These are phyloP conservation scores for Fusarium miscanthi DNA, from an alignment of 2,329 filamentous ascomycete genomes.

Conservation along the genomic window DNA sequence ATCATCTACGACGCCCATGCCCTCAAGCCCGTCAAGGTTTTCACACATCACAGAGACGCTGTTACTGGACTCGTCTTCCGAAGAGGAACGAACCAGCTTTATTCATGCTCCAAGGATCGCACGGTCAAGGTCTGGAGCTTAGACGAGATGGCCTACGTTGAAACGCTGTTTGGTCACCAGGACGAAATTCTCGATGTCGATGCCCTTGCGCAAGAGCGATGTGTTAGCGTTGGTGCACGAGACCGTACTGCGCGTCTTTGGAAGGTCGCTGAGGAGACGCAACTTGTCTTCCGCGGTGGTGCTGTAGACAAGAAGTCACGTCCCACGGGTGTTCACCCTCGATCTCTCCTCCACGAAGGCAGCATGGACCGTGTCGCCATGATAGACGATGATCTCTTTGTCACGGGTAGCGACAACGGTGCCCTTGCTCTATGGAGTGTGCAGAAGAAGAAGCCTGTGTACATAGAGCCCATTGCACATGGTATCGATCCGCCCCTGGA, in stretches of 20 bases:
- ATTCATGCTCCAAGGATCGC: conserved; percentile 88
- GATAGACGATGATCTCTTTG: conserved; percentile 87
- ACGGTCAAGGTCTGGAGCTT: conserved; percentile 97
- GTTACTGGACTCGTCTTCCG: conserved; percentile 89
- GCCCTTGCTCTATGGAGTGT: conserved; percentile 87
- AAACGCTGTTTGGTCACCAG: conserved; percentile 96
- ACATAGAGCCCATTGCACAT: conserved; percentile 82
- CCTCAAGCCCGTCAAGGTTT: conserved; percentile 82
- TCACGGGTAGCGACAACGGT: conserved; percentile 94
- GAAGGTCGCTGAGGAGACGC: conserved; percentile 96
- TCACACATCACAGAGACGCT: conserved; percentile 90
- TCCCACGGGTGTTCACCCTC: conserved; percentile 55
- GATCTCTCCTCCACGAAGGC: conserved; percentile 75
- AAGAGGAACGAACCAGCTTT: conserved; percentile 89
- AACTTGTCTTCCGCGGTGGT: conserved; percentile 93
- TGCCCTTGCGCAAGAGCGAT: conserved; percentile 85
- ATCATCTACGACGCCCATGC: conserved; percentile 89
- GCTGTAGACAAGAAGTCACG: conserved; percentile 67
- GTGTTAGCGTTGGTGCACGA: conserved; percentile 88
- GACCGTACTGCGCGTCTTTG: conserved; percentile 93
- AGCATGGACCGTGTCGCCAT: conserved; percentile 93
- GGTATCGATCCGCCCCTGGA: conserved; percentile 80
- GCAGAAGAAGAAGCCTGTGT: conserved; percentile 94
- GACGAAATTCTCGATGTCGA: conserved; percentile 88
- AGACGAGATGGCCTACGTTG: conserved; percentile 91